Evolutionary conservation across 2,329 filamentous ascomycete genomes (phyloP).

Genomic region (Apiospora malaysiana): DNA sequence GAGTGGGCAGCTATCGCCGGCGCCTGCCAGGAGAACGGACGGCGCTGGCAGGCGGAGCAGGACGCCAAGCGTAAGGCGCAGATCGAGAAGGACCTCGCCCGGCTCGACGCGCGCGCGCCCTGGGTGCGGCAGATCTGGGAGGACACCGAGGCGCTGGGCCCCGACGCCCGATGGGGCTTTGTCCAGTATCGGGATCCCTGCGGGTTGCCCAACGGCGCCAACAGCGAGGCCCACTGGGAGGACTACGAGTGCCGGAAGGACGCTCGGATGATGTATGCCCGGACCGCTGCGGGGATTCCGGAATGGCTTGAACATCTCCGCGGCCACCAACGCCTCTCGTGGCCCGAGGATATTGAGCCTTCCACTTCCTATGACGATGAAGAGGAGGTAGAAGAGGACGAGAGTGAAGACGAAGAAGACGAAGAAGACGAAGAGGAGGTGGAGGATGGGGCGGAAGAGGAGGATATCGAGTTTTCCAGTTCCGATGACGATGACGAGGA

Average conservation of each 20-base stretch:
- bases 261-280: neutral
- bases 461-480: neutral
- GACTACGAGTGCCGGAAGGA: neutral
- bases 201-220: neutral
- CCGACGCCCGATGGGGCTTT: neutral
- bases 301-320: neutral
- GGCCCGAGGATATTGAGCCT: neutral
- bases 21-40: neutral
- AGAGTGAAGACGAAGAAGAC: neutral
- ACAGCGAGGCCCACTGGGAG: neutral
- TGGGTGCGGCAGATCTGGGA: neutral
- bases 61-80: neutral
- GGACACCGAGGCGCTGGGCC: neutral
- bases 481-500: neutral
- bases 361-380: neutral
- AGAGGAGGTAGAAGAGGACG: too few species aligned
- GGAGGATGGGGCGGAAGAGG: too few species aligned
- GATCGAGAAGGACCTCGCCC: neutral
- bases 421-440: neutral
- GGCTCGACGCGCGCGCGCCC: too few species aligned
- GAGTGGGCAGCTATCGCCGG: neutral
- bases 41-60: neutral
- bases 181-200: neutral
- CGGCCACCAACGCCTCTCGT: neutral
- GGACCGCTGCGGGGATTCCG: neutral